Conservation (phyloP, 192 early-diverging fungal species). For the Allomyces macrogynus region DNA sequence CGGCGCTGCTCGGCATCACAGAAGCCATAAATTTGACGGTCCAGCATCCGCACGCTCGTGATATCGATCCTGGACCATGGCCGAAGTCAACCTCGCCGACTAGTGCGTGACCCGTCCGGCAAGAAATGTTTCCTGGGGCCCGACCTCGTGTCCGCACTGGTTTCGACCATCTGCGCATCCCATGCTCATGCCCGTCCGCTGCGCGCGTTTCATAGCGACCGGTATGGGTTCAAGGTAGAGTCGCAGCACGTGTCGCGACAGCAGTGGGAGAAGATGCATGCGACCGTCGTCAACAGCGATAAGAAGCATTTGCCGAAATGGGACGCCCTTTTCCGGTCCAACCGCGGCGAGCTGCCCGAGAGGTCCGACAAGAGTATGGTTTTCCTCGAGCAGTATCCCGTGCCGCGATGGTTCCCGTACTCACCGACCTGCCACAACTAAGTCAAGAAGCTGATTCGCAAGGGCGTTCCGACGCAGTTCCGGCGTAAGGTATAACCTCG, state of each 20-base stretch:
- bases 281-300: slow-evolving; percentile 21
- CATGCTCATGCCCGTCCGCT: too few species aligned
- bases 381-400: background rate
- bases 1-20: too few species aligned
- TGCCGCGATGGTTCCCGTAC: background rate
- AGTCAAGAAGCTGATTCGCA: slow-evolving; percentile 51
- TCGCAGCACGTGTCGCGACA: slow-evolving; percentile 24
- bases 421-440: slow-evolving; percentile 1
- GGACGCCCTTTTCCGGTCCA: slow-evolving; percentile 21
- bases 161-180: too few species aligned
- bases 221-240: slow-evolving; percentile 31
- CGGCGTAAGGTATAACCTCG: slow-evolving; percentile 27
- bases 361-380: slow-evolving; percentile 17
- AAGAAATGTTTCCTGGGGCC: too few species aligned
- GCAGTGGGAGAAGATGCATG: slow-evolving; percentile 30
- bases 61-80: too few species aligned
- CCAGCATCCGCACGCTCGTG: too few species aligned
- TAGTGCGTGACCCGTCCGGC: too few species aligned
- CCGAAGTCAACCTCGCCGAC: too few species aligned
- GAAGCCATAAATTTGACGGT: too few species aligned
- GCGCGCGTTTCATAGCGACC: slow-evolving; percentile 17
- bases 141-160: too few species aligned
- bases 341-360: slow-evolving; percentile 21
- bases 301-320: slow-evolving; percentile 16
- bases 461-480: slow-evolving; percentile 53